Base-by-base conservation (phyloP, 2,329 filamentous ascomycete genomes). In the Huntiella omanensis region DNA sequence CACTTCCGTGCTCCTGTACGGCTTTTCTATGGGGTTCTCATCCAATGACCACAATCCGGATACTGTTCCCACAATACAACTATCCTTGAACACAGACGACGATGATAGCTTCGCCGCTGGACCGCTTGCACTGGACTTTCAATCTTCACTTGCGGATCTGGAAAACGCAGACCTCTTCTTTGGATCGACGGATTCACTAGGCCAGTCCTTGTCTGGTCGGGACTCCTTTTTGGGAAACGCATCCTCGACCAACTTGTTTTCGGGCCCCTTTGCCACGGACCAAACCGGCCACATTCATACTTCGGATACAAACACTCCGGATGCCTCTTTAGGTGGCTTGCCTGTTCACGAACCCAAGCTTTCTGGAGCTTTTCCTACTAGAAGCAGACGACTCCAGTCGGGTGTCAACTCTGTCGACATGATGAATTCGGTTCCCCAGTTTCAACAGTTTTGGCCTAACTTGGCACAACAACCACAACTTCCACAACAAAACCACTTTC, bases 1-100 rank as follows among this genome's bases (percentile, higher is more conserved):
- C 22, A 17, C 34, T 45, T 15, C 43, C 43, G 43, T 45, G n/a
- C 10, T 37, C 43, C 22, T 17, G 15, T 28, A 37, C 35, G 34
- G 33, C 33, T 13, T 16, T 33, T 47, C 40, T 44, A 49, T 49
- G 48, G 40, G 48, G 15, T 33, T 49, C 32, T 49, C 48, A 34
- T 49, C 48, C 5, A 47, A 42, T 40, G 44, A 46, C 28, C 41
- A 33, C 28, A 39, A 34, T 16, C 40, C 44, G 37, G 48, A 47
- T 19, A 28, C 40, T 13, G 48, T 49, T 36, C 44, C 48, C 28
- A 32, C 44, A 16, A 40, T 44, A 10, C 40, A 22, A 22, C 33
- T 46, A 40, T 32, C 40, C 16, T 33, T 49, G 17, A 33, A 36
- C 32, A 33, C 22, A 10, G 33, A 36, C 22, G 45, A 41, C 10